Percentiles rank a stretch among this genome's conserved stretches.
Evolutionary conservation across 805 yeast species (phyloP).

Genomic region (Spencermartinsiella europaea): DNA sequence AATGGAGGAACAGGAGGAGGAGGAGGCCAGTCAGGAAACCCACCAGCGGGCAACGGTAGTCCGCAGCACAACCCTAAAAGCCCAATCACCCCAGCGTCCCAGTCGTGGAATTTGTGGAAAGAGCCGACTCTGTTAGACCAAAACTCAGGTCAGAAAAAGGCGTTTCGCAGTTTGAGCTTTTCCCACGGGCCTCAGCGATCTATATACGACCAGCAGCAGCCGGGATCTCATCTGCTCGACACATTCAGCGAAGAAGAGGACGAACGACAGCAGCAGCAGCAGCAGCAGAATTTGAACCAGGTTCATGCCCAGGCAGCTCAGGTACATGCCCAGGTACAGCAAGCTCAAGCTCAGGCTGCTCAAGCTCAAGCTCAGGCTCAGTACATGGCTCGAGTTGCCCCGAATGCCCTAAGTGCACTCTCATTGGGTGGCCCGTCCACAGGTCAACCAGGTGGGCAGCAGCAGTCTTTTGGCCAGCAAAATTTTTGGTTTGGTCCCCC

Average conservation of each 20-base stretch:
- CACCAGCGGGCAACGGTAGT: neutral
- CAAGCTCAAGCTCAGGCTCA: neutral
- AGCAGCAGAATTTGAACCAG: neutral
- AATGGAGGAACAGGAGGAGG: neutral
- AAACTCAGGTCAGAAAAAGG: constrained; percentile 8
- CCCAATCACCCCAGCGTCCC: neutral
- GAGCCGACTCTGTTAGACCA: neutral
- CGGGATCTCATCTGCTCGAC: constrained; percentile 16
- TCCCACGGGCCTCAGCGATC: constrained; percentile 9
- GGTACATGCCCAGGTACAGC: neutral
- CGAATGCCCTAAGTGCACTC: neutral
- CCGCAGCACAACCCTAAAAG: too few species aligned
- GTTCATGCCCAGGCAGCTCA: neutral
- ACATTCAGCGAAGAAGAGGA: constrained; percentile 18
- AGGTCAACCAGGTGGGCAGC: too few species aligned
- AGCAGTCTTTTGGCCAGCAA: constrained; percentile 3
- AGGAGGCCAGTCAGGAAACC: neutral
- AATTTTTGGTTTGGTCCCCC: constrained; percentile 16
- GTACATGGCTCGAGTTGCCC: neutral
- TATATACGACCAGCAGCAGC: constrained; percentile 9
- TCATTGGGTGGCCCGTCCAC: neutral
- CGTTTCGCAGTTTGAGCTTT: constrained; percentile 13
- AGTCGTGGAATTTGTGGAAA: constrained; percentile 2
- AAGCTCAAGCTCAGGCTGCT: neutral
- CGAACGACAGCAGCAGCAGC: neutral